These are phyloP conservation scores for Solanum chmielewskii DNA, from an alignment of 257 asterid species.

Conservation along the genomic window DNA sequence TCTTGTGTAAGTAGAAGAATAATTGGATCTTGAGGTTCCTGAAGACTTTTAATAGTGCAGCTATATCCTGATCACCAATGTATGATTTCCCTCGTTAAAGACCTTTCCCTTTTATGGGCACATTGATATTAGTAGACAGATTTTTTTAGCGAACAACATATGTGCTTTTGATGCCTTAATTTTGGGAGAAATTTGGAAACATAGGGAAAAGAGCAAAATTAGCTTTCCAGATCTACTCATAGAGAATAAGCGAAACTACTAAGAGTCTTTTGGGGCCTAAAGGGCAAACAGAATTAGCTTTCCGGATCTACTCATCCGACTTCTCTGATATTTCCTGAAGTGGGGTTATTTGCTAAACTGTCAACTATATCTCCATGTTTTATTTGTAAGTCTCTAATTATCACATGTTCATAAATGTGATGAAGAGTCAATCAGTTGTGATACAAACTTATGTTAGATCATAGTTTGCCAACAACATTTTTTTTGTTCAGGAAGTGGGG, in stretches of 20 bases:
- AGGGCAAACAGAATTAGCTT: background rate
- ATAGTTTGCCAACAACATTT: background rate
- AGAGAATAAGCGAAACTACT: no score
- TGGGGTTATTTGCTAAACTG: background rate
- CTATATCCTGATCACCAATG: background rate
- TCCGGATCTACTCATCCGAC: background rate
- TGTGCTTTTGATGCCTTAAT: background rate
- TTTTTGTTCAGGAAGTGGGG: conserved; percentile 6
- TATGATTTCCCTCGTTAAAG: background rate
- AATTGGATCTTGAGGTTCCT: background rate
- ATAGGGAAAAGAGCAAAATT: background rate
- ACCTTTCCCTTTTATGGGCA: background rate
- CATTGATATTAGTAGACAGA: background rate
- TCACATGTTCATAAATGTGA: background rate
- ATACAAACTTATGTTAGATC: background rate
- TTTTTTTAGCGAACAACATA: background rate
- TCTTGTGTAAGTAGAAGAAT: background rate
- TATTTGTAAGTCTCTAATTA: background rate
- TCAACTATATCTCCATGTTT: background rate
- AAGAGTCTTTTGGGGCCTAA: background rate
- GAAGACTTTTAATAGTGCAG: background rate
- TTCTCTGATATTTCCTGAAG: background rate
- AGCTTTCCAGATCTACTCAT: background rate
- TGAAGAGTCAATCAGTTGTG: background rate
- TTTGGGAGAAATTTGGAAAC: background rate